Base-by-base conservation (phyloP, 2,329 filamentous ascomycete species). In the Scleromitrula shiraiana region DNA sequence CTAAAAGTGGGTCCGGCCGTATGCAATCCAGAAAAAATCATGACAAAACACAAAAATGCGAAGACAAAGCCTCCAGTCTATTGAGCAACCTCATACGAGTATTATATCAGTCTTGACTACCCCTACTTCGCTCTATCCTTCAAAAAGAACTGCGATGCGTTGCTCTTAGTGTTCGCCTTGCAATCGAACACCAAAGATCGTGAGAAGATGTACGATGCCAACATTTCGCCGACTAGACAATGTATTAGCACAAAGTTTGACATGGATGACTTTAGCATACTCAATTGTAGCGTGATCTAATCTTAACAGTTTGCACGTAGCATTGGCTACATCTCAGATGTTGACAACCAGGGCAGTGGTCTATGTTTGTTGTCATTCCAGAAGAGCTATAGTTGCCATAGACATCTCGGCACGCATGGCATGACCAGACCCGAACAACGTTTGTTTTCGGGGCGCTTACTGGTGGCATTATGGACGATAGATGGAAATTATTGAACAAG, bases 341-440 rank as follows among this genome's bases (percentile, higher is more conserved):
- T 8, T 2, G 0, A 41, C 37, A 47, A 5, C 7, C 17, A 0
- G 45, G 37, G 15, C 45, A 47, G 20, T 4, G 12, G 5, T 15
- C 19, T 2, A 47, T 47, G 7, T 35, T 1, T 22, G 45, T 47
- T 5, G 45, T 47, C 45, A 47, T 47, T 7, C 45, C 45, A 3
- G 37, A 15, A 10, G 45, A 47, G 4, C 12, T 10, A 14, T 47
- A 41, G 5, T 35, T 6, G 6, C 37, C 37, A 15, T 8, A 5
- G 17, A 6, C 7, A 20, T 41, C 37, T 26, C 37, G 29, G 17
- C 45, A 47, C 37, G 3, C 24, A 22, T 27, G 41, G 8, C 45
- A 47, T 33, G 45, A 41, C 45, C 45, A 47, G 15, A 35, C 5
- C 3, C 7, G 27, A 19, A 41, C 29, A 20, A 1, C 12, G 6